phyloP scores from a whole-genome alignment of 805 yeast species.

The Starmerella apis region DNA sequence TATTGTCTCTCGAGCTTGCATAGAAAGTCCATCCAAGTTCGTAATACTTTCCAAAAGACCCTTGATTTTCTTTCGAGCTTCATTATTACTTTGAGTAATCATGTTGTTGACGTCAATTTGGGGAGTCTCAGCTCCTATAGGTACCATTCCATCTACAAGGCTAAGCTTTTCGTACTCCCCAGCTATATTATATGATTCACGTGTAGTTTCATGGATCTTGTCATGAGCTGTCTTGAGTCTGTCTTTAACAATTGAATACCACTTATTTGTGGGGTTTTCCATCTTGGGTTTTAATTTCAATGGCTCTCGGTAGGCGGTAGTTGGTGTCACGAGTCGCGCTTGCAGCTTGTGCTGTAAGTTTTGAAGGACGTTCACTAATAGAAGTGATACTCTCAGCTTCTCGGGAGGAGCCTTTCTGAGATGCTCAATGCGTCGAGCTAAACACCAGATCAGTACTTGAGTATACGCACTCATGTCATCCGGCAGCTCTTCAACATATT shows the following conservation, averaged over 20 bases:
- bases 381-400: background rate
- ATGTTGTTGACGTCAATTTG: background rate
- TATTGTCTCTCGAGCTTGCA: background rate
- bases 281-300: slow-evolving; percentile 10
- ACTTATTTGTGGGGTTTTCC: slow-evolving; percentile 10
- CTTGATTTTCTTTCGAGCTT: background rate
- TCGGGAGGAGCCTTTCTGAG: slow-evolving; percentile 6
- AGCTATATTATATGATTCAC: background rate
- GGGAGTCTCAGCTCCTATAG: background rate
- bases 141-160: background rate
- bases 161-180: background rate
- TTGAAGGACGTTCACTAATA: background rate
- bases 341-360: slow-evolving; percentile 6
- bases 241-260: background rate
- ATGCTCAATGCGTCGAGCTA: slow-evolving; percentile 12
- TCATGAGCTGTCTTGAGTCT: background rate
- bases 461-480: slow-evolving; percentile 8
- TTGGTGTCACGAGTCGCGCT: background rate
- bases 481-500: background rate
- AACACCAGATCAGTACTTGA: slow-evolving; percentile 23
- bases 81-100: background rate
- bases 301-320: background rate
- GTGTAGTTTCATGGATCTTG: background rate
- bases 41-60: background rate
- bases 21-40: background rate